Evolutionary conservation across 495 filamentous ascomycete genomes (phyloP).

Genomic region (Penicillium fimorum): DNA sequence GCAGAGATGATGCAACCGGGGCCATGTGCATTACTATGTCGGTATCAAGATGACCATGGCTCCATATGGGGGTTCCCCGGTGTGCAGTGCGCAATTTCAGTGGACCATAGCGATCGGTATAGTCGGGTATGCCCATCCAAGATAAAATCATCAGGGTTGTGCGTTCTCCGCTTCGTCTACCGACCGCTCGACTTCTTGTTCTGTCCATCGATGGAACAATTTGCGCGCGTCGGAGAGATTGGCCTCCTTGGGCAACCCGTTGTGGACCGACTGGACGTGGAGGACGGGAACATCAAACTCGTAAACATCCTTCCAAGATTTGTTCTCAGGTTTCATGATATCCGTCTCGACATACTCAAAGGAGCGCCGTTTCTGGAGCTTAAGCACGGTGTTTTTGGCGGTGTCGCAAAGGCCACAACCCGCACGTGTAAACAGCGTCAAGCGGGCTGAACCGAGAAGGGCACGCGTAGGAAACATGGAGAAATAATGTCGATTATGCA

Average conservation of each 20-base stretch:
- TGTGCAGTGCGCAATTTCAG: neutral
- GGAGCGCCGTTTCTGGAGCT: constrained; percentile 63
- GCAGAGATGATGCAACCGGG: neutral
- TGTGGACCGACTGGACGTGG: constrained; percentile 55
- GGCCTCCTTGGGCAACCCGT: constrained; percentile 23
- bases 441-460: constrained; percentile 56
- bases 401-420: constrained; percentile 77
- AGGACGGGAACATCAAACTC: constrained; percentile 91
- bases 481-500: constrained; percentile 9
- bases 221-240: constrained; percentile 60
- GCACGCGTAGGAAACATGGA: constrained; percentile 39
- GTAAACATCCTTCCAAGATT: constrained; percentile 75
- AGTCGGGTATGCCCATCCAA: neutral
- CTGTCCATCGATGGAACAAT: constrained; percentile 80
- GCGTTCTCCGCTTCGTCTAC: constrained; percentile 61
- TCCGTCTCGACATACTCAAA: constrained; percentile 80
- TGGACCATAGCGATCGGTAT: neutral
- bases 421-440: constrained; percentile 80
- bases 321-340: constrained; percentile 64
- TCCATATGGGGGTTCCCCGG: neutral
- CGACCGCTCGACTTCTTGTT: constrained; percentile 63
- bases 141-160: constrained; percentile 1
- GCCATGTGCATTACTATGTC: neutral
- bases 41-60: neutral
- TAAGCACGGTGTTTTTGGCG: constrained; percentile 68